Base-by-base conservation (phyloP, 176 grass and related monocot genomes). In the Thinopyrum elongatum region DNA sequence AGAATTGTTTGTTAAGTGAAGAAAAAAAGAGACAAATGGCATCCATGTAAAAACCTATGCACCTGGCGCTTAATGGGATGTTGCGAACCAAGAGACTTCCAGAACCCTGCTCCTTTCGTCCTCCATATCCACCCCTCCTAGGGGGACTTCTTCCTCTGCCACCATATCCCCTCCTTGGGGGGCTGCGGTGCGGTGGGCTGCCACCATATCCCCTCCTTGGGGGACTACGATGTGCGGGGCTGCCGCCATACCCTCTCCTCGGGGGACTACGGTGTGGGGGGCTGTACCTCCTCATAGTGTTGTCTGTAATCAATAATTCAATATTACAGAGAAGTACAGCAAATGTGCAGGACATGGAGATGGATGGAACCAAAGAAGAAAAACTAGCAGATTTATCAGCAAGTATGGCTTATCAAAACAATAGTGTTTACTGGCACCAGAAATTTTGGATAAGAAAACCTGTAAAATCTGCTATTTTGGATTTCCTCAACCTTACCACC, bases 11-110 rank as follows among this genome's bases (percentile, higher is more conserved):
- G 13, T 35, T 58, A 49, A 29, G 5, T 67, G 4, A 49, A n/a
- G 46, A 63, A 68, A 63, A 62, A 22, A 17, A 81, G 29, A 14
- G 13, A 33, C 22, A 47, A 73, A 41, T 30, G 1, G 53, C 36
- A 70, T 34, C 31, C 7, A 57, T 6, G 47, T 11, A 28, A 63
- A 2, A 89, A 5, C 63, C 77, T 46, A 8, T 74, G 51, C 70
- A 92, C 97, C 97, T 88, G 85, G 89, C 92, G 21, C 76, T 99
- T 61, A 96, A 41, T 31, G 97, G 97, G 65, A 99, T 99, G 39
- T 99, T 98, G 36, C 95, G 95, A 80, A 98, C 93, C 85, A 98
- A 86, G 78, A 98, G 95, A 83, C 95, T 98, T 19, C 84, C 87
- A 8, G 66, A 78, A 65, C 80, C 60, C 46, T 87, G 88, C 15